Conservation (phyloP, 305 asterid species). For the Solanum hybrid region DNA sequence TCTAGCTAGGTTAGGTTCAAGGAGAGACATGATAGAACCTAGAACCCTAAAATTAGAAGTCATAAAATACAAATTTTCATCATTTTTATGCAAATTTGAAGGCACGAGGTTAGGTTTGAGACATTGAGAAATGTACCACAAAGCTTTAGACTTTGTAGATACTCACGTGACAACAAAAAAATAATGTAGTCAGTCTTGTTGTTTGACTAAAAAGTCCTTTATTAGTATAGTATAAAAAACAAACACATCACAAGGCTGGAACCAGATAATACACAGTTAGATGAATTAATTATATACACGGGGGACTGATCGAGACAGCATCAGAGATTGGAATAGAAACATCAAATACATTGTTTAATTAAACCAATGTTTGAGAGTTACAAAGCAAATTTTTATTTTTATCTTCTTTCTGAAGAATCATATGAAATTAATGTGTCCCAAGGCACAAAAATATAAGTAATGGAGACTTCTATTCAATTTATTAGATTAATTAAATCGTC, state of each 20-base stretch:
- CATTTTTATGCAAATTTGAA: slow-evolving; percentile 55
- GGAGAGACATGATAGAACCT: slow-evolving; percentile 24
- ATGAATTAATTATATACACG: slow-evolving; percentile 10
- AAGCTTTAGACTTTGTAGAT: slow-evolving; percentile 12
- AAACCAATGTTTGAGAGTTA: slow-evolving; percentile 27
- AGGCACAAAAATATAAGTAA: slow-evolving; percentile 29
- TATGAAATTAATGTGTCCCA: slow-evolving; percentile 67
- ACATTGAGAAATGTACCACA: slow-evolving; percentile 16
- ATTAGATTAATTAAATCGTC: slow-evolving; percentile 1
- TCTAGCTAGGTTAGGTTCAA: slow-evolving; percentile 13
- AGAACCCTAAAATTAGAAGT: slow-evolving; percentile 9
- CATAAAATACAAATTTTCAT: slow-evolving; percentile 12
- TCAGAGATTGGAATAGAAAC: slow-evolving; percentile 73
- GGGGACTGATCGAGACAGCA: slow-evolving; percentile 32
- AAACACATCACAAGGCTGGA: slow-evolving; percentile 44
- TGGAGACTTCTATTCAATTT: slow-evolving; percentile 50
- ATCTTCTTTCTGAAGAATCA: slow-evolving; percentile 24
- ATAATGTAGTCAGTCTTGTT: slow-evolving; percentile 30
- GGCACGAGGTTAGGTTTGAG: slow-evolving; percentile 52
- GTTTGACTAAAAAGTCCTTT: slow-evolving; percentile 37
- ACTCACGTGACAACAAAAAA: slow-evolving; percentile 52
- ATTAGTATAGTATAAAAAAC: slow-evolving; percentile 25
- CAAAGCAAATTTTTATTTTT: slow-evolving; percentile 8
- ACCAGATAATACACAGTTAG: slow-evolving; percentile 38
- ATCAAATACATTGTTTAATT: slow-evolving; percentile 40